These are phyloP conservation scores for Entomortierella lignicola DNA, from an alignment of 192 early-diverging fungal species.

Conservation along the genomic window DNA sequence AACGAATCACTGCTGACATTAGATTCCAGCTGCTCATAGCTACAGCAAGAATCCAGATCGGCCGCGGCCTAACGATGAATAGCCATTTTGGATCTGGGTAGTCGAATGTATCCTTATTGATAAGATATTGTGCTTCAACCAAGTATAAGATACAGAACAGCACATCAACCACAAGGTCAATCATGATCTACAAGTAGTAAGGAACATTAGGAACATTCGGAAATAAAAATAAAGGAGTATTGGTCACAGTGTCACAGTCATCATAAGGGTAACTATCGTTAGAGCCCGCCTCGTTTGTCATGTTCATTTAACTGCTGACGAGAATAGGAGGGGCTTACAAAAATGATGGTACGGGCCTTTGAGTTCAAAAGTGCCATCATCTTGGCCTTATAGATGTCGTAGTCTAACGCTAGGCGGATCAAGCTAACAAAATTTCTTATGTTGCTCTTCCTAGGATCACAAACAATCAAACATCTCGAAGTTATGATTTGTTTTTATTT, in stretches of 20 bases:
- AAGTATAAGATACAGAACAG: conserved; percentile 70
- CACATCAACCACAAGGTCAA: conserved; percentile 66
- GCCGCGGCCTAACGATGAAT: conserved; percentile 60
- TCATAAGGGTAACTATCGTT: too few relatives aligned
- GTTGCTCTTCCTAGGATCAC: conserved; percentile 43
- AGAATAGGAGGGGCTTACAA: conserved; percentile 19
- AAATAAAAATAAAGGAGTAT: too few relatives aligned
- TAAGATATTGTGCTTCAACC: conserved; percentile 63
- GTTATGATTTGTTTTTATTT: too few relatives aligned
- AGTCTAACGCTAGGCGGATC: conserved; percentile 38
- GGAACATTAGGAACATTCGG: too few relatives aligned
- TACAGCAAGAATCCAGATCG: conserved; percentile 56
- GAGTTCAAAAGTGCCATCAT: conserved; percentile 40
- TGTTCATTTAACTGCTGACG: not conserved
- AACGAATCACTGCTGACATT: conserved; percentile 50
- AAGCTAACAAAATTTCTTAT: conserved; percentile 39
- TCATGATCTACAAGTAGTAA: conserved; percentile 55
- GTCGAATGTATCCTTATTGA: conserved; percentile 12
- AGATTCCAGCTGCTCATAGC: conserved; percentile 52
- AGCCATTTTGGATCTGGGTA: conserved; percentile 61
- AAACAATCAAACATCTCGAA: too few relatives aligned
- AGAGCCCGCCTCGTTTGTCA: not conserved
- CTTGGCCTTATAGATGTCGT: conserved; percentile 41
- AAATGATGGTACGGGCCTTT: conserved; percentile 41
- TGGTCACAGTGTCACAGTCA: too few relatives aligned